Percentiles rank a stretch among this genome's conserved stretches.
Conservation (phyloP, 768 basidiomycete genomes). For the Mycena belliarum region DNA sequence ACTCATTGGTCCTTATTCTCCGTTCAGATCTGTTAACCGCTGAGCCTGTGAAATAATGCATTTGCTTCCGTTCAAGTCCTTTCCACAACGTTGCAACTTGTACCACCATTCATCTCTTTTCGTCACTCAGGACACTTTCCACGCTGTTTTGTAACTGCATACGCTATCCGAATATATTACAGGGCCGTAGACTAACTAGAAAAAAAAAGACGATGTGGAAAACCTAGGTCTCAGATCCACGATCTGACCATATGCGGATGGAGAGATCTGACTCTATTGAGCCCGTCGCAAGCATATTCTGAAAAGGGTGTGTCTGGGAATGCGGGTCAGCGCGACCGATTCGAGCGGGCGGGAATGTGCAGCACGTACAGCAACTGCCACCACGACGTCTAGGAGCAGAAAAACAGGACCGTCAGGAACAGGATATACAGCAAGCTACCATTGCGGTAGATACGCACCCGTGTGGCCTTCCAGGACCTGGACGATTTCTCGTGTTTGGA, state of each 20-base stretch:
- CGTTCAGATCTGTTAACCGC: constrained; percentile 58
- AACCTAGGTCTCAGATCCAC: constrained; percentile 24
- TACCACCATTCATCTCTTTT: background rate
- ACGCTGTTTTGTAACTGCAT: constrained; percentile 21
- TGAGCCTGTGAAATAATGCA: constrained; percentile 52
- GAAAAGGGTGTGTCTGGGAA: constrained; percentile 75
- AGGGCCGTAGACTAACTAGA: constrained; percentile 9
- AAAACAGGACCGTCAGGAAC: background rate
- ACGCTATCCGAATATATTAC: constrained; percentile 19
- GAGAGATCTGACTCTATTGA: constrained; percentile 82
- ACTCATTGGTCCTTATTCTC: constrained; percentile 12
- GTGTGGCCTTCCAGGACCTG: constrained; percentile 78
- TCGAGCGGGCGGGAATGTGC: background rate
- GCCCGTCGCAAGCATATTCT: constrained; percentile 87
- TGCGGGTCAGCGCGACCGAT: constrained; percentile 12
- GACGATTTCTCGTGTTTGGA: constrained; percentile 84
- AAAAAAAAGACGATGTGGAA: background rate
- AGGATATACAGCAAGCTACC: background rate
- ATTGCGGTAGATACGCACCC: constrained; percentile 41
- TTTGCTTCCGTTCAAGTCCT: background rate
- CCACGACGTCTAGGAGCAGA: constrained; percentile 58
- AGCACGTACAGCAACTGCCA: constrained; percentile 70
- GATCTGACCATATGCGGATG: constrained; percentile 83
- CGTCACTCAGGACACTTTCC: constrained; percentile 2
- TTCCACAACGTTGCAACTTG: constrained; percentile 9